Evolutionary conservation across 1,139 yeast genomes (phyloP).

Genomic region (Geotrichum klebahnii): DNA sequence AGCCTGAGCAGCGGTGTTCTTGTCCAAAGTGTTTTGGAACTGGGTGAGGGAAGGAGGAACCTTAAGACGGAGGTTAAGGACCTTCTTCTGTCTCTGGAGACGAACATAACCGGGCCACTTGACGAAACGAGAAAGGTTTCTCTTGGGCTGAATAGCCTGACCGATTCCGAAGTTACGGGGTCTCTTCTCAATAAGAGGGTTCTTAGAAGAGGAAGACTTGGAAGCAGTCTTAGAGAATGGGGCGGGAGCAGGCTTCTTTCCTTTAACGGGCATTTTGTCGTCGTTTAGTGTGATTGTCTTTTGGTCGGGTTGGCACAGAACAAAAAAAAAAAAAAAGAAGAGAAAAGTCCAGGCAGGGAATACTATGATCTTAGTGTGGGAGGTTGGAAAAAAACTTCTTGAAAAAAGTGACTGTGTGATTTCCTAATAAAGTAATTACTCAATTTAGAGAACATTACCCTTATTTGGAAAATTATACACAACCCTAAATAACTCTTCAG

Average conservation of each 20-base stretch:
- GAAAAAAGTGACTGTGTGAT: no score
- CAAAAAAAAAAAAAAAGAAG: no score
- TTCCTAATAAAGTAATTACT: no score
- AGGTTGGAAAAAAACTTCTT: no score
- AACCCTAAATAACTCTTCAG: no score
- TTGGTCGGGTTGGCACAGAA: no score
- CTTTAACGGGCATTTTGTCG: conserved; percentile 71
- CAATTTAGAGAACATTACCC: no score
- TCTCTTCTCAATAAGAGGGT: conserved; percentile 80
- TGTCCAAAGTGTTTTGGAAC: conserved; percentile 91
- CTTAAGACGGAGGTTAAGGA: conserved; percentile 89
- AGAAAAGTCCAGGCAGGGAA: no score
- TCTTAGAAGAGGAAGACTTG: conserved; percentile 41
- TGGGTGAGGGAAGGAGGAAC: conserved; percentile 98
- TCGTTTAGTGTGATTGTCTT: no score
- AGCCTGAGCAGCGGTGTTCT: conserved; percentile 95
- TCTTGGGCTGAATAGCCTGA: conserved; percentile 89
- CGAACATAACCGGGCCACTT: conserved; percentile 98
- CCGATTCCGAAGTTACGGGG: conserved; percentile 97
- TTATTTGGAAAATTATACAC: no score
- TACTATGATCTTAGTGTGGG: no score
- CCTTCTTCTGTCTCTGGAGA: conserved; percentile 96
- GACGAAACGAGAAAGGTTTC: conserved; percentile 92
- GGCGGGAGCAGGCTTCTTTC: conserved; percentile 84
- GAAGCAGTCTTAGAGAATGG: conserved; percentile 54